phyloP scores from a whole-genome alignment of 257 asterid species.

The Leptodermis oblonga region DNA sequence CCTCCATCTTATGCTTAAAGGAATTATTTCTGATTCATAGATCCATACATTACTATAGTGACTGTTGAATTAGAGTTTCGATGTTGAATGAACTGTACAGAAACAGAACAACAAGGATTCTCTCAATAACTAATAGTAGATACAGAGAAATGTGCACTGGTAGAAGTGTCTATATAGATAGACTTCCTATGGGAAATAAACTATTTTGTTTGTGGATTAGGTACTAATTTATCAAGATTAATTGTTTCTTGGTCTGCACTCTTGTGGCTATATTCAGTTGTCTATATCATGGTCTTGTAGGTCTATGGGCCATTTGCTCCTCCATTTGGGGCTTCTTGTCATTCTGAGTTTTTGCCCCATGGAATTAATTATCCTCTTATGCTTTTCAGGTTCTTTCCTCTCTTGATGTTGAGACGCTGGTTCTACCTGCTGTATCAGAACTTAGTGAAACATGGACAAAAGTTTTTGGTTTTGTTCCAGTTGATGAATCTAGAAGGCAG shows the following conservation, averaged over 20 bases:
- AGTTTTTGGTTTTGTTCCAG: slow-evolving; percentile 63
- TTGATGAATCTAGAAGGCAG: slow-evolving; percentile 62
- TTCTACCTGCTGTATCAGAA: slow-evolving; percentile 84
- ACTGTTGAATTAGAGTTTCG: not conserved
- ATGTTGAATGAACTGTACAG: not conserved
- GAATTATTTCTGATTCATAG: too few relatives aligned
- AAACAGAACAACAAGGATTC: not conserved
- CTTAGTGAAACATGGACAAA: slow-evolving; percentile 83
- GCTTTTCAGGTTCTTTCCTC: slow-evolving; percentile 59
- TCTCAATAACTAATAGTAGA: too few relatives aligned
- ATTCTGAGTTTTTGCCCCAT: not conserved
- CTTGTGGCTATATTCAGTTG: not conserved
- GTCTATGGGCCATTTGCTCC: not conserved
- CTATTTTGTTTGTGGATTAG: not conserved
- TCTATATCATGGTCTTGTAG: not conserved
- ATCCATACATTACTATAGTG: too few relatives aligned
- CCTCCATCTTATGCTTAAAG: too few relatives aligned
- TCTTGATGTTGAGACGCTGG: slow-evolving; percentile 65
- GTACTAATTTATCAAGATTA: not conserved
- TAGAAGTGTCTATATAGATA: not conserved
- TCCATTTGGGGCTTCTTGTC: not conserved
- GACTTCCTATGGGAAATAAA: not conserved
- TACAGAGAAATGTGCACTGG: too few relatives aligned
- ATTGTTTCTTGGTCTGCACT: not conserved
- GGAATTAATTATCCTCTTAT: not conserved